Evolutionary conservation across 495 filamentous ascomycete species (phyloP).

Genomic region (Aspergillus ellipticus): DNA sequence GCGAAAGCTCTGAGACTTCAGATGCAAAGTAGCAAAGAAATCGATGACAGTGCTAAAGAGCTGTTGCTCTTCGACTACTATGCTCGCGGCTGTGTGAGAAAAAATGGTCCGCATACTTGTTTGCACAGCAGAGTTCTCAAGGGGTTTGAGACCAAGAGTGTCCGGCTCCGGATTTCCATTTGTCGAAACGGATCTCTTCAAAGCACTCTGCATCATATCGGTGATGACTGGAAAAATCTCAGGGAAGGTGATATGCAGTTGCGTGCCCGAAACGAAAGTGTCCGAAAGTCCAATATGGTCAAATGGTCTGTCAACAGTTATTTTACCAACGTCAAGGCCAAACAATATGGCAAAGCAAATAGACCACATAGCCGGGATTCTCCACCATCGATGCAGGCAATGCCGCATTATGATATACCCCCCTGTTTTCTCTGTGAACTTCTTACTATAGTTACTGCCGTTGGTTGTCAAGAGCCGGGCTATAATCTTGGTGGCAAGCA

Average conservation of each 20-base stretch:
- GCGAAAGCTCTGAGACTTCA: conserved; percentile 66
- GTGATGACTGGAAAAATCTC: conserved; percentile 77
- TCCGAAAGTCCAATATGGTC: conserved; percentile 69
- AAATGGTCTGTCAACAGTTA: conserved; percentile 70
- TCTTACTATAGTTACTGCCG: conserved; percentile 72
- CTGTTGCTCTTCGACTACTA: conserved; percentile 18
- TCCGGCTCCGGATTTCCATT: conserved; percentile 1
- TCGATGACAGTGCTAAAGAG: conserved; percentile 70
- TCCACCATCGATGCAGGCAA: conserved; percentile 85
- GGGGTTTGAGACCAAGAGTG: neutral
- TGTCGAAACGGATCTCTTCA: conserved; percentile 48
- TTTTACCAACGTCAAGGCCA: conserved; percentile 69
- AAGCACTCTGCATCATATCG: conserved; percentile 81
- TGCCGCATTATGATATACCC: conserved; percentile 82
- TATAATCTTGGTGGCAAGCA: conserved; percentile 78
- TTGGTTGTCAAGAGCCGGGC: conserved; percentile 79
- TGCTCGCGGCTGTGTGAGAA: conserved; percentile 6
- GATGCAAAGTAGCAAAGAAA: conserved; percentile 74
- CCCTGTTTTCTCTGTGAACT: conserved; percentile 79
- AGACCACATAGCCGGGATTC: conserved; percentile 77
- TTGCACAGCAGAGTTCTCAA: conserved; percentile 11
- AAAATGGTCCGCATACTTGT: conserved; percentile 15
- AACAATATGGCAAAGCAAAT: conserved; percentile 89
- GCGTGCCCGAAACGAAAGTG: conserved; percentile 54
- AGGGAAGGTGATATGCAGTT: conserved; percentile 64